Evolutionary conservation across 805 yeast species (phyloP), one percentile per base, ranked within the genome.

Genomic region (Metschnikowia bowlesiae): DNA sequence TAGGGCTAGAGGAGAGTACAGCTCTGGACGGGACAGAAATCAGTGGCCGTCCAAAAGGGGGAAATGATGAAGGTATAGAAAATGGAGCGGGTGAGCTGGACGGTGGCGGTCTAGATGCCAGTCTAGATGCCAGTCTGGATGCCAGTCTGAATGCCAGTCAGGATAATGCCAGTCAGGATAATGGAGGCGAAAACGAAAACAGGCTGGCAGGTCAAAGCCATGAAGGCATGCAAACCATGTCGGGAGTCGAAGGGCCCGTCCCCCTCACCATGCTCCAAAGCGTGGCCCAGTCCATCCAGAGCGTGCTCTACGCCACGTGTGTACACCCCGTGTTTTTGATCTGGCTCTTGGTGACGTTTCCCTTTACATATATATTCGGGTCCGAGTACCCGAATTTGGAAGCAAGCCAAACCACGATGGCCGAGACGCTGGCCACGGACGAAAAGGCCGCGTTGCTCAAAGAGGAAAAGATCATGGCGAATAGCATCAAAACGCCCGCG

Each of bases 311-410:
- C 53, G 56, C 74, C 38, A 46, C 84, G 6, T 54, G 84, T 4
- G 53, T 79, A n/a, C 75, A 74, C 49, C 90, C 91, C 2, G 50
- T 81, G 13, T 52, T 67, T 4, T 69, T 76, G 44, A 39, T 76
- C 1, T 75, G 87, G 79, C 72, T 68, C 46, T 53, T 84, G n/a
- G 50, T 80, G 6, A 74, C 83, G 1, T 80, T 76, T 58, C 91
- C 91, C 0, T 65, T 83, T 53, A 69, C 68, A 14, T 64, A 74
- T 49, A 58, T 79, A 14, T 60, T 81, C 30, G 60, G 57, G 2
- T 48, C 45, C 38, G 56, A 48, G 40, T 55, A 53, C 43, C 52
- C 47, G 30, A 48, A 48, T 30, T 50, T 46, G 31, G 34, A 47
- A 31, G 42, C 39, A 4, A 26, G 43, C 26, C 31, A 31, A 28